phyloP scores from a whole-genome alignment of 176 grass and related monocot genomes.

The Paspalum notatum region DNA sequence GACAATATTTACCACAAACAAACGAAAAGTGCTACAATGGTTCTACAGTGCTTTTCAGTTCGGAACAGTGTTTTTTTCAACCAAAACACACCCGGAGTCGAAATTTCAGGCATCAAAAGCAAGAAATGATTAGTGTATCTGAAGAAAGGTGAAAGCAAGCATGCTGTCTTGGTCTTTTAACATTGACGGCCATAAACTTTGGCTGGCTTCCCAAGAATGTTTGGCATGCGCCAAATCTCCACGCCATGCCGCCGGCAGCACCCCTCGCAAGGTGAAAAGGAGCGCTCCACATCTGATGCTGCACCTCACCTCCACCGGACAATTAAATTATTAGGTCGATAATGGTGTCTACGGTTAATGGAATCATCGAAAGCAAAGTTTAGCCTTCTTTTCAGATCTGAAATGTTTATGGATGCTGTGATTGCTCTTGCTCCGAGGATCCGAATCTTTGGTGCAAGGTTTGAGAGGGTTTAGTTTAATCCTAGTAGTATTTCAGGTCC shows the following conservation, averaged over 20 bases:
- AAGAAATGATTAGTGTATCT: conserved; percentile 19
- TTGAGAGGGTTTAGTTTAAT: background rate
- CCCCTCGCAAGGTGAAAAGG: conserved; percentile 12
- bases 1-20: too few species aligned
- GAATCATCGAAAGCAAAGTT: conserved; percentile 39
- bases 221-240: conserved; percentile 12
- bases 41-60: too few species aligned
- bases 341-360: conserved; percentile 15
- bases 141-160: conserved; percentile 36
- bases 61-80: too few species aligned
- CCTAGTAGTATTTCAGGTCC: background rate
- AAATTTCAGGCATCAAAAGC: conserved; percentile 3
- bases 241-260: background rate
- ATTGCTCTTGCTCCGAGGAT: background rate
- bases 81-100: too few species aligned
- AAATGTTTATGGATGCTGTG: background rate
- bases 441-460: conserved; percentile 16
- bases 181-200: conserved; percentile 43
- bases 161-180: conserved; percentile 33
- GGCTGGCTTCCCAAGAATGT: conserved; percentile 51
- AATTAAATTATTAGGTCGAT: conserved; percentile 41
- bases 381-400: conserved; percentile 27
- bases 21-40: too few species aligned
- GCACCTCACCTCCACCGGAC: background rate
- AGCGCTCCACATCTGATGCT: conserved; percentile 11